Base-by-base conservation (phyloP, 1,139 yeast genomes). In the Martiniozyma asiatica region DNA sequence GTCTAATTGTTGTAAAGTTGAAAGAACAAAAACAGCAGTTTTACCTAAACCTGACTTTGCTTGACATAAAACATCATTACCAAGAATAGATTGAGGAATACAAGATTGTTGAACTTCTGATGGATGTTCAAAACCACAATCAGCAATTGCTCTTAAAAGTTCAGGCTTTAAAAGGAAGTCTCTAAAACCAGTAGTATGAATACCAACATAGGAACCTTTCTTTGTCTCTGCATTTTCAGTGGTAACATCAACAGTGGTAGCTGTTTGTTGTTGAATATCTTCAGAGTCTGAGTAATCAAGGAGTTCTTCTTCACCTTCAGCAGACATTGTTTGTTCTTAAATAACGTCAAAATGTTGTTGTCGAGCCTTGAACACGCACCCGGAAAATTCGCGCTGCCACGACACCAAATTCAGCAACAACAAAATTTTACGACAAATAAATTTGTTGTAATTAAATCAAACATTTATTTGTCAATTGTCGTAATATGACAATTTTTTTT, bases 31-130 rank as follows among this genome's bases (percentile, higher is more conserved):
- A 38, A 89, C 98, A 31, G 98, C 98, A 36, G 98, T 89, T 61
- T 89, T 89, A 76, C 98, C 98, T 48, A 89, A 71, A 77, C 98
- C 98, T 29, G 98, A 89, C 68, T 89, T 89, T 59, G 98, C 98
- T 67, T 89, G 98, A 65, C 98, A 89, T 45, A 89, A 65, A 38
- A 89, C 97, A 55, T 89, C 98, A 41, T 95, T 87, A 55, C 98
- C 98, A 51, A 89, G 79, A 51, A 89, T 85, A 35, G 97, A 82
- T 64, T 89, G 98, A 36, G 98, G 98, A 53, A 89, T 89, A 63
- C 96, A 84, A 50, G 85, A 92, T 66, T 89, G 98, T 67, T 89
- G 98, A 46, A 89, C 98, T 77, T 89, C 98, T 42, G 96, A 85
- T 45, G 98, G 98, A 66, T 89, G 98, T 67, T 89, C 98, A 56